Evolutionary conservation across 331 rosid species (phyloP).

Genomic region (Phaseolus coccineus): DNA sequence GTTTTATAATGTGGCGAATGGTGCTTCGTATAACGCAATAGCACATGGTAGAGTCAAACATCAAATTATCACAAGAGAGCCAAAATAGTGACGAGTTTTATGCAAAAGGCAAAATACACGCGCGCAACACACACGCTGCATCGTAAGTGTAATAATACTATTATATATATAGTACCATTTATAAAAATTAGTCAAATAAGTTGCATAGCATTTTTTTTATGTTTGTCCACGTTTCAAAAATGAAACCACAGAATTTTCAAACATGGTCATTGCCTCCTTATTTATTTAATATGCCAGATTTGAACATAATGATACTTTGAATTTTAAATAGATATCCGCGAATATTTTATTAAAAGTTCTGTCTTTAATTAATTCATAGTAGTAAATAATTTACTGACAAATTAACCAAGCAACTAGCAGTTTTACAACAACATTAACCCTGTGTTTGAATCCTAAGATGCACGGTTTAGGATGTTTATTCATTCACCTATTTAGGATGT

Average conservation of each 20-base stretch:
- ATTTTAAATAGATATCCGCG: not conserved
- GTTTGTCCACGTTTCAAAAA: conserved; percentile 25
- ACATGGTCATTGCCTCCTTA: not conserved
- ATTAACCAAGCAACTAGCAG: not conserved
- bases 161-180: not conserved
- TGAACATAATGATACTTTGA: not conserved
- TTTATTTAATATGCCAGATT: not conserved
- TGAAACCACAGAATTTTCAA: not conserved
- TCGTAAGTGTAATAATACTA: not conserved
- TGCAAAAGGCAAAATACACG: conserved; percentile 26
- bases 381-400: not conserved
- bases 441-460: no score
- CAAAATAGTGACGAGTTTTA: conserved; percentile 27
- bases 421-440: not conserved
- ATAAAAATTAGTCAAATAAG: conserved; percentile 43
- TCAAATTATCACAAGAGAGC: conserved; percentile 41
- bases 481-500: no score
- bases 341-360: not conserved
- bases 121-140: not conserved
- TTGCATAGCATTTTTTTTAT: conserved; percentile 41
- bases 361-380: not conserved
- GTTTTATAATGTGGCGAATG: conserved; percentile 25
- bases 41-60: conserved; percentile 51
- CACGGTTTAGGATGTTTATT: no score
- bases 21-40: conserved; percentile 48